A percentile compares a stretch with the other conserved stretches of the same genome.
These are phyloP conservation scores for Stephania cephalantha DNA, from an alignment of 164 flowering plant genomes.

Conservation along the genomic window DNA sequence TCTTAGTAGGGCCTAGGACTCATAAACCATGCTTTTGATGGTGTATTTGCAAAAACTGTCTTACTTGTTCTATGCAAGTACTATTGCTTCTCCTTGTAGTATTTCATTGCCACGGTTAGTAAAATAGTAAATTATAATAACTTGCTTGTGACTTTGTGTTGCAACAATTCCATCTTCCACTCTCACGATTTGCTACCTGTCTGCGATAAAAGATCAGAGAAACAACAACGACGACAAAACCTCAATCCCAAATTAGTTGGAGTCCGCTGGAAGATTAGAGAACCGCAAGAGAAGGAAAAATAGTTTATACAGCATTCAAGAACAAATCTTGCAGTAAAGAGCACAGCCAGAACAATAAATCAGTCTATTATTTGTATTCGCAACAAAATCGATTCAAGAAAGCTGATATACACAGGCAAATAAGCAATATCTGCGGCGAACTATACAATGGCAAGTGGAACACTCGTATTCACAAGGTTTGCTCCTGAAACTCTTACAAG, in stretches of 20 bases:
- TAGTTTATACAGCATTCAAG: neutral
- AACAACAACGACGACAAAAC: too few species aligned
- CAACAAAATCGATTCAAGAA: too few species aligned
- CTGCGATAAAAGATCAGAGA: too few species aligned
- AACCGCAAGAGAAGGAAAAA: neutral
- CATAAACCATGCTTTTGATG: neutral
- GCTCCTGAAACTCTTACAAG: conserved; percentile 14
- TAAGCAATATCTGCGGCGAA: neutral
- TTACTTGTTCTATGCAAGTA: neutral
- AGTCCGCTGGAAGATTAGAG: too few species aligned
- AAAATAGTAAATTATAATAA: neutral
- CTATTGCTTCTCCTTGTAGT: neutral
- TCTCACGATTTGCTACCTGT: too few species aligned
- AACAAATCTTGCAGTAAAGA: neutral
- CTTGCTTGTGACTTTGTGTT: neutral
- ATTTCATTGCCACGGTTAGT: neutral
- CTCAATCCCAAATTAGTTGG: too few species aligned
- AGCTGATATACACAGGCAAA: neutral
- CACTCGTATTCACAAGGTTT: neutral
- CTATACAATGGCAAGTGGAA: conserved; percentile 5
- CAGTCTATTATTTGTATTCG: neutral
- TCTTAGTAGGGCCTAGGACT: neutral
- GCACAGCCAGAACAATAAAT: neutral
- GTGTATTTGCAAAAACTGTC: neutral
- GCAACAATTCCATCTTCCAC: neutral